These are phyloP conservation scores for Brettanomyces nanus DNA, from an alignment of 805 yeast species.

Conservation along the genomic window DNA sequence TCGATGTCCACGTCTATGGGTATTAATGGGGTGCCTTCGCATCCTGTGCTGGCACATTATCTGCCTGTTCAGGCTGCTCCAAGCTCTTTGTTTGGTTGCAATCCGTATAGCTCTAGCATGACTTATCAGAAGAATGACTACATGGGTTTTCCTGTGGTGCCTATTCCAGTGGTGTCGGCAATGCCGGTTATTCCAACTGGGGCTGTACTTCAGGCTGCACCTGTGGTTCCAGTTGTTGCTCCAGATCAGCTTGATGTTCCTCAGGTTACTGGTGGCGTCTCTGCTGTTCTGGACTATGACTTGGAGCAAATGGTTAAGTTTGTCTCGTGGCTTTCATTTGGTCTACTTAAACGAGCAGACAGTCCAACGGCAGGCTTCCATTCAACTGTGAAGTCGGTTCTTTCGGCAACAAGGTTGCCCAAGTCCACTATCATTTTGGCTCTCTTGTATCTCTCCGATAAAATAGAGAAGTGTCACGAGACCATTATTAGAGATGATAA, in stretches of 20 bases:
- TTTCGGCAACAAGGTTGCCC: constrained; percentile 84
- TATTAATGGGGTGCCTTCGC: too few relatives aligned
- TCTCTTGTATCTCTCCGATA: constrained; percentile 67
- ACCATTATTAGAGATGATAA: constrained; percentile 19
- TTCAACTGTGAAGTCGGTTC: constrained; percentile 53
- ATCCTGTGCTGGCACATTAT: not conserved
- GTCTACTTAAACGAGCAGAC: constrained; percentile 49
- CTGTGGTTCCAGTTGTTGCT: not conserved
- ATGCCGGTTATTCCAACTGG: not conserved
- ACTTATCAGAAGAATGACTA: not conserved
- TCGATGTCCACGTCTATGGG: too few relatives aligned
- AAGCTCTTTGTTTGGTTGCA: not conserved
- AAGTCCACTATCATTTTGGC: constrained; percentile 73
- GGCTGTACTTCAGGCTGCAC: not conserved
- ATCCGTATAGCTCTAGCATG: too few relatives aligned
- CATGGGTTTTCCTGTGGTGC: not conserved
- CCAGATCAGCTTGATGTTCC: too few relatives aligned
- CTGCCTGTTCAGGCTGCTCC: not conserved
- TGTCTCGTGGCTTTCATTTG: constrained; percentile 63
- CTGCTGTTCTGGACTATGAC: constrained; percentile 73
- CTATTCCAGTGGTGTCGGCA: not conserved
- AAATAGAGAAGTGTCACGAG: constrained; percentile 29
- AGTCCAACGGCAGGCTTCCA: constrained; percentile 44
- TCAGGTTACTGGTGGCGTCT: constrained; percentile 60
- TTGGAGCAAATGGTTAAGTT: constrained; percentile 72